Conservation (phyloP, 2,329 filamentous ascomycete species). For the Sarocladium kiliense region DNA sequence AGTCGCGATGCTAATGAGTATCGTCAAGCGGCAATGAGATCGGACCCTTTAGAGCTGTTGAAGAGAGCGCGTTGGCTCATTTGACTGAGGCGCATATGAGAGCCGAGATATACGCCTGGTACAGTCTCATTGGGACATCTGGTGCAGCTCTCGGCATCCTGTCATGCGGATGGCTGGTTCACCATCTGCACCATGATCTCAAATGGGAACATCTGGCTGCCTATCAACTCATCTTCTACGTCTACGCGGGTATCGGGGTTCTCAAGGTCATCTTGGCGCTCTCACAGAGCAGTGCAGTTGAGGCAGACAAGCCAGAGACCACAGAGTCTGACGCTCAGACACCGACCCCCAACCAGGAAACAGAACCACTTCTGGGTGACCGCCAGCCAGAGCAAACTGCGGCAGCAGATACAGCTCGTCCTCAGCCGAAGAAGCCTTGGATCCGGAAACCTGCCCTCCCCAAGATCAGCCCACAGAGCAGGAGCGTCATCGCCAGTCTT, state of each 20-base stretch:
- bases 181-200: conserved; percentile 36
- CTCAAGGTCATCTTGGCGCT: conserved; percentile 51
- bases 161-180: conserved; percentile 54
- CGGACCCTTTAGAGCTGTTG: conserved; percentile 57
- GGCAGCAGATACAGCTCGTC: not conserved
- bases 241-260: conserved; percentile 51
- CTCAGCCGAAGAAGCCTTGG: not conserved
- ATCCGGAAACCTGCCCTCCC: conserved; percentile 37
- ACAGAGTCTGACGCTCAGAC: not conserved
- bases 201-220: conserved; percentile 40
- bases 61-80: conserved; percentile 56
- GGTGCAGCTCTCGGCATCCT: conserved; percentile 58
- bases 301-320: conserved; percentile 24
- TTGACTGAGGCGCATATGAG: conserved; percentile 40
- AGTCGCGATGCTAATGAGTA: not conserved
- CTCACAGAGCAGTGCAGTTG: conserved; percentile 40
- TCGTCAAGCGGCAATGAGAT: conserved; percentile 55
- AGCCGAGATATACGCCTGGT: conserved; percentile 59
- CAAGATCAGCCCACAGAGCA: conserved; percentile 51
- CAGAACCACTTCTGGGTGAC: conserved; percentile 20
- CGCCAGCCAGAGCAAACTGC: not conserved
- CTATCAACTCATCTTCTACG: conserved; percentile 52
- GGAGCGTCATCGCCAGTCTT: conserved; percentile 51
- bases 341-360: conserved; percentile 12
- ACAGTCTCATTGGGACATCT: conserved; percentile 51